A percentile compares a stretch with the other conserved stretches of the same genome.
Evolutionary conservation across 192 early-diverging fungal species (phyloP).

Genomic region (Backusella tuberculispora): DNA sequence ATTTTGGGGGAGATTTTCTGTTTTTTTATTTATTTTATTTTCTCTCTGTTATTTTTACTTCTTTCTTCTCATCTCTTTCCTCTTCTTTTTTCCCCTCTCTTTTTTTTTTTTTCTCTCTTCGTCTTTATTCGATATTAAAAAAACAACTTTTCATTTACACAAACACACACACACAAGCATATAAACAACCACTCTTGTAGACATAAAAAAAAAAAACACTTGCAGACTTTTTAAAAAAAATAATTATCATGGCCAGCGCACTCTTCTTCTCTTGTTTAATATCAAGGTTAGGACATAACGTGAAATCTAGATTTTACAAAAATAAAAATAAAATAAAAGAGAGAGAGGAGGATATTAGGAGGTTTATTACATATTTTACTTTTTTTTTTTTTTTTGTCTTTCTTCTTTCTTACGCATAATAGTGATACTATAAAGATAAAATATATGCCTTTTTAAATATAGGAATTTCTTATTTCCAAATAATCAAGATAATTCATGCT

Average conservation of each 20-base stretch:
- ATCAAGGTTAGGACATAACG: constrained; percentile 5
- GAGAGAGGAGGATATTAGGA: not conserved
- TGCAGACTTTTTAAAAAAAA: not conserved
- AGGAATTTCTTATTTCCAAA: not conserved
- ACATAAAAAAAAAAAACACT: no score
- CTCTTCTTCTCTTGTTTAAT: constrained; percentile 14
- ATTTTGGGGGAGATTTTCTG: not conserved
- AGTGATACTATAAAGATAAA: not conserved
- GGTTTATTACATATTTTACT: not conserved
- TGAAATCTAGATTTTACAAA: not conserved
- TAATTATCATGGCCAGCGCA: constrained; percentile 13
- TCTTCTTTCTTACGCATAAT: not conserved
- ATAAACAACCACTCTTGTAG: no score
- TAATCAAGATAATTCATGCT: not conserved
- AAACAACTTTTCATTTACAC: not conserved
- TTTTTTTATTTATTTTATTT: not conserved
- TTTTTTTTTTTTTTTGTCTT: not conserved
- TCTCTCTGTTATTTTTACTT: constrained; percentile 2
- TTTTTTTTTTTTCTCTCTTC: not conserved
- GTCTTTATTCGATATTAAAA: not conserved
- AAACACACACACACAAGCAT: not conserved
- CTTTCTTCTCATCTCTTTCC: constrained; percentile 1
- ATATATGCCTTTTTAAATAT: not conserved
- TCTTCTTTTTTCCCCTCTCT: not conserved
- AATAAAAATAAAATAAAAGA: not conserved